Conservation (phyloP, 768 basidiomycete genomes). For the Leccinum incarnatum region DNA sequence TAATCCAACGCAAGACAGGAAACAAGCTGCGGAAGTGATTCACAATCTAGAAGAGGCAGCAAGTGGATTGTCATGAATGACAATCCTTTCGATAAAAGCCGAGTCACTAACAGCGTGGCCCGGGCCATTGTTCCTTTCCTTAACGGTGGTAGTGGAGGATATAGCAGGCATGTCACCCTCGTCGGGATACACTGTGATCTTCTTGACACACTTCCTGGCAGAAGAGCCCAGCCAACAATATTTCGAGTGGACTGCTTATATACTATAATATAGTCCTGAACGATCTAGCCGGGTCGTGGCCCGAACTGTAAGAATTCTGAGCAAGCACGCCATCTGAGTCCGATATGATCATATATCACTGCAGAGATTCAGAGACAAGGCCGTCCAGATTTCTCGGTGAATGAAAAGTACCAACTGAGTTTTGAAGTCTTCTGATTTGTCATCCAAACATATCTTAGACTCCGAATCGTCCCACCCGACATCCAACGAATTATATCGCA, state of each 20-base stretch:
- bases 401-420: too few relatives aligned
- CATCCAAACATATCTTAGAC: too few relatives aligned
- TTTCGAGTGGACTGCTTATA: not conserved
- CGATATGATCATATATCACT: not conserved
- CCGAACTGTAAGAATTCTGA: not conserved
- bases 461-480: too few relatives aligned
- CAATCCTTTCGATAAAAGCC: not conserved
- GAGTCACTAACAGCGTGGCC: not conserved
- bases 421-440: too few relatives aligned
- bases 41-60: not conserved
- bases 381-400: too few relatives aligned
- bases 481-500: too few relatives aligned
- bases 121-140: not conserved
- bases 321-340: not conserved
- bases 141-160: not conserved
- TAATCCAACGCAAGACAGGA: not conserved
- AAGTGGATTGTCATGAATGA: not conserved
- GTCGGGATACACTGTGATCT: not conserved
- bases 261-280: not conserved
- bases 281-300: not conserved
- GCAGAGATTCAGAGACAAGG: too few relatives aligned
- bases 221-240: not conserved
- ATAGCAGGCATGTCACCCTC: not conserved
- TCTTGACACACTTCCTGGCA: not conserved
- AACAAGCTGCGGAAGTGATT: not conserved